These are phyloP conservation scores for Acacia pycnantha DNA, from an alignment of 331 rosid species.

Conservation along the genomic window DNA sequence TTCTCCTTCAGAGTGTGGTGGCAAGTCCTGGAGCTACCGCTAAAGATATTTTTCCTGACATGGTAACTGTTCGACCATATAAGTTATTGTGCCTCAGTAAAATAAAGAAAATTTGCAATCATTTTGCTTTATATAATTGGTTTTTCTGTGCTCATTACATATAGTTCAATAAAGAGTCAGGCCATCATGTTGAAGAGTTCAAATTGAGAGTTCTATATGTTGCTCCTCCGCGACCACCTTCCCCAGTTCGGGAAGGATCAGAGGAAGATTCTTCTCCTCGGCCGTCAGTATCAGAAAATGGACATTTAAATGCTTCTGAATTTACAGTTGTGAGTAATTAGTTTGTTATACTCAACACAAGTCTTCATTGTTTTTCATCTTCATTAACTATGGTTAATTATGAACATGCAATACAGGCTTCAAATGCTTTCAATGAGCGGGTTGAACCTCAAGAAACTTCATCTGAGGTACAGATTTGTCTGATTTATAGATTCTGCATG, in stretches of 20 bases:
- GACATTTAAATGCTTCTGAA: constrained; percentile 55
- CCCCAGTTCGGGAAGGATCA: constrained; percentile 86
- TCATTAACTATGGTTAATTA: constrained; percentile 8
- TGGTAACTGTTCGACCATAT: constrained; percentile 44
- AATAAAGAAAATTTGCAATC: neutral
- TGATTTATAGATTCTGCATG: neutral
- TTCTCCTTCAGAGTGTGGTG: constrained; percentile 81
- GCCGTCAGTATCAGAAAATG: constrained; percentile 83
- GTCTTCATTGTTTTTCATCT: neutral
- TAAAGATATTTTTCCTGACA: constrained; percentile 67
- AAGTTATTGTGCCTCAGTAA: neutral
- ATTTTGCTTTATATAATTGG: constrained; percentile 13
- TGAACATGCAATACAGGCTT: constrained; percentile 48
- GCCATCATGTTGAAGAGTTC: constrained; percentile 71
- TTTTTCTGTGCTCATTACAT: constrained; percentile 28
- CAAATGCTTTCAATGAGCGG: constrained; percentile 52
- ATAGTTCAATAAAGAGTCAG: constrained; percentile 80
- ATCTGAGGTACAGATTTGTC: constrained; percentile 51
- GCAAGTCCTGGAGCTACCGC: constrained; percentile 53
- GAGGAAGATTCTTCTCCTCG: constrained; percentile 92
- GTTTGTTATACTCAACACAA: neutral
- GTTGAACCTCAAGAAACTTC: constrained; percentile 59
- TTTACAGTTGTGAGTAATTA: constrained; percentile 53
- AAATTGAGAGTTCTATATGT: constrained; percentile 82
- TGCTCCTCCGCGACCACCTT: constrained; percentile 82